Conservation (phyloP, 225 moss, liverwort and hornwort genomes). For the Pleurozium schreberi region DNA sequence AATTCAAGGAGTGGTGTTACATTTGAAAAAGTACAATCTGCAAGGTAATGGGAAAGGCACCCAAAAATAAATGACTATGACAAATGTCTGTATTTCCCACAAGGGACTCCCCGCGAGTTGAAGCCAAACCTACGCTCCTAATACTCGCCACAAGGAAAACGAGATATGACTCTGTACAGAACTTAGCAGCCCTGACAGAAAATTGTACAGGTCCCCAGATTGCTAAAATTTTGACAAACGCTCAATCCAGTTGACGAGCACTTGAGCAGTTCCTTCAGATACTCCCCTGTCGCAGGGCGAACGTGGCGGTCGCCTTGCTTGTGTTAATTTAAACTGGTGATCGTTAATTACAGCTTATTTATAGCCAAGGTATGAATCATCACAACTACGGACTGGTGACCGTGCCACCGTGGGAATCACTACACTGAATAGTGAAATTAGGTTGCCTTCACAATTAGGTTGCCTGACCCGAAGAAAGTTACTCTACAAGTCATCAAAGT, state of each 20-base stretch:
- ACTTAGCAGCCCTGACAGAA: not conserved
- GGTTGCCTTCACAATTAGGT: too few species aligned
- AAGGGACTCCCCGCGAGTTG: not conserved
- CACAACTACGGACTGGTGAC: too few species aligned
- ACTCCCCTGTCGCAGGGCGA: too few species aligned
- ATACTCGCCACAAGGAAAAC: not conserved
- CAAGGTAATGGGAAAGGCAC: conserved; percentile 8
- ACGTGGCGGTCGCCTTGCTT: too few species aligned
- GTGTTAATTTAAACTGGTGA: too few species aligned
- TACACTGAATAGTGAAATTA: too few species aligned
- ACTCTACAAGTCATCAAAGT: too few species aligned
- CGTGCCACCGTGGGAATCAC: too few species aligned
- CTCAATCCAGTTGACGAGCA: not conserved
- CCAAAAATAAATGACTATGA: conserved; percentile 4
- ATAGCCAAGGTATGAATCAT: too few species aligned
- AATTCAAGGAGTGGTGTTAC: not conserved
- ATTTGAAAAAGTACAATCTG: conserved; percentile 10
- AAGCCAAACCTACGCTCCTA: not conserved
- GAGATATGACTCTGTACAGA: conserved; percentile 14
- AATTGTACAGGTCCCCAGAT: conserved; percentile 18
- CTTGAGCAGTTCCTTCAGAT: not conserved
- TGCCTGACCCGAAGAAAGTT: too few species aligned
- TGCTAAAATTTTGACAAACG: not conserved
- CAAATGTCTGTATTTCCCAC: conserved; percentile 4
- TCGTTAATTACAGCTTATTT: too few species aligned